Conservation (phyloP, 371 early-diverging fungal species). For the Rhizomucor miehei region DNA sequence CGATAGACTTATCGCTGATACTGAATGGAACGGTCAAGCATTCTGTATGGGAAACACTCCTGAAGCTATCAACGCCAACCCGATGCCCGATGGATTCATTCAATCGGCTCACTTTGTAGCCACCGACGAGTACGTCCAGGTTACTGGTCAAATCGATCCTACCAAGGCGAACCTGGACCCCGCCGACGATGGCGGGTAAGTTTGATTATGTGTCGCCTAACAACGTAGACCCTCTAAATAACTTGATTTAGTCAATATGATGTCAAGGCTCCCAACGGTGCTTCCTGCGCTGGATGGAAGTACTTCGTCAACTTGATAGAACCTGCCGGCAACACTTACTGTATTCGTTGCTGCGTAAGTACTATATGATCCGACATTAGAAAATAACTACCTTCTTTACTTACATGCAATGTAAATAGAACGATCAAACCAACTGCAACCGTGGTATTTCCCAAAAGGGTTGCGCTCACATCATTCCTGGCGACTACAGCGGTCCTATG, state of each 20-base stretch:
- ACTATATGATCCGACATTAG: conserved; percentile 3
- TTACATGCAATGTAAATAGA: too few relatives aligned
- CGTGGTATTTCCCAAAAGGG: conserved; percentile 36
- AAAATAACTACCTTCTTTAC: conserved; percentile 1
- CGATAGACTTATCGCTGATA: conserved; percentile 36
- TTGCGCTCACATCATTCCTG: conserved; percentile 37
- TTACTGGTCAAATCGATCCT: conserved; percentile 54
- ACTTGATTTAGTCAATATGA: conserved; percentile 33
- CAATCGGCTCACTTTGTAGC: conserved; percentile 41
- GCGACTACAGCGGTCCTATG: conserved; percentile 36
- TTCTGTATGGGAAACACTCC: conserved; percentile 50
- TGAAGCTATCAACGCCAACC: conserved; percentile 31
- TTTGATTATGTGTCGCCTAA: neutral
- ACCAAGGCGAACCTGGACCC: conserved; percentile 30
- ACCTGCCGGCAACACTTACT: conserved; percentile 42
- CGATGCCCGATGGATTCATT: conserved; percentile 41
- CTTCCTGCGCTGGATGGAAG: conserved; percentile 45
- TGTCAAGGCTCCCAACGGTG: conserved; percentile 42
- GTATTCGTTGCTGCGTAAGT: conserved; percentile 57
- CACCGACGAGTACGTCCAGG: conserved; percentile 46
- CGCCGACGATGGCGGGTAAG: conserved; percentile 43
- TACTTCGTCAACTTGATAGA: conserved; percentile 53
- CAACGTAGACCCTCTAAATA: neutral
- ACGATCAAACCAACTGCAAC: conserved; percentile 29
- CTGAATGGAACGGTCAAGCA: conserved; percentile 50